Conservation (phyloP, 2,329 filamentous ascomycete genomes). For the Aplosporella prunicola region DNA sequence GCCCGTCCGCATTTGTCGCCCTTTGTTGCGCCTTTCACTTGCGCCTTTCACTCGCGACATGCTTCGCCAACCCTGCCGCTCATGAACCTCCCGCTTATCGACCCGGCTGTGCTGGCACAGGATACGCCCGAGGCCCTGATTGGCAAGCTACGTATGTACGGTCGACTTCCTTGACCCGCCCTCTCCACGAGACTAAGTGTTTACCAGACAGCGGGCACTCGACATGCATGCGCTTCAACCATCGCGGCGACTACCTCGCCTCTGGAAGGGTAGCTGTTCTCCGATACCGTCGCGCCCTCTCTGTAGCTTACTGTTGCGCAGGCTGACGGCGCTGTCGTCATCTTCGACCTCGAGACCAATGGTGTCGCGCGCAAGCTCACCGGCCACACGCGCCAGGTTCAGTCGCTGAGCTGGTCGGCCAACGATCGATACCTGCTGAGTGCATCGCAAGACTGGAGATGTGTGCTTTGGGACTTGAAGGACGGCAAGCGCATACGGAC, state of each 20-base stretch:
- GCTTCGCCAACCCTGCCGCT: too few relatives aligned
- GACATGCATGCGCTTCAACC: slow-evolving; percentile 74
- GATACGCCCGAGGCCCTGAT: slow-evolving; percentile 89
- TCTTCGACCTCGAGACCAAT: slow-evolving; percentile 97
- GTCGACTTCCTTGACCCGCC: slow-evolving; percentile 15
- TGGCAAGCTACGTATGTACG: slow-evolving; percentile 62
- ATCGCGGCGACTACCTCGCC: slow-evolving; percentile 86
- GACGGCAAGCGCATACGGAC: slow-evolving; percentile 64
- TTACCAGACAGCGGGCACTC: slow-evolving; percentile 53
- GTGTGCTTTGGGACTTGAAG: slow-evolving; percentile 86
- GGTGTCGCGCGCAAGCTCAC: slow-evolving; percentile 89
- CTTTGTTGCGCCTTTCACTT: too few relatives aligned
- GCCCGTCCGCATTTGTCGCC: too few relatives aligned
- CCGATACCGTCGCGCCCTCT: slow-evolving; percentile 9
- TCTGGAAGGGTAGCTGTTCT: slow-evolving; percentile 63
- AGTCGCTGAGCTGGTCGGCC: slow-evolving; percentile 85
- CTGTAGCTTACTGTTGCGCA: slow-evolving; percentile 20
- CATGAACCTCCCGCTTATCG: slow-evolving; percentile 65
- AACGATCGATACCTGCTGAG: slow-evolving; percentile 87
- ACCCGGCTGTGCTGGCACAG: slow-evolving; percentile 61
- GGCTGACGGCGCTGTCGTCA: slow-evolving; percentile 82
- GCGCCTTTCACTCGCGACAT: too few relatives aligned
- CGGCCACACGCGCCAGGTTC: slow-evolving; percentile 87
- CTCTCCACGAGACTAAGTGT: too few relatives aligned
- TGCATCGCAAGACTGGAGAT: slow-evolving; percentile 92